phyloP scores from a whole-genome alignment of 2,329 filamentous ascomycete species.

The Lasiodiplodia hormozganensis region DNA sequence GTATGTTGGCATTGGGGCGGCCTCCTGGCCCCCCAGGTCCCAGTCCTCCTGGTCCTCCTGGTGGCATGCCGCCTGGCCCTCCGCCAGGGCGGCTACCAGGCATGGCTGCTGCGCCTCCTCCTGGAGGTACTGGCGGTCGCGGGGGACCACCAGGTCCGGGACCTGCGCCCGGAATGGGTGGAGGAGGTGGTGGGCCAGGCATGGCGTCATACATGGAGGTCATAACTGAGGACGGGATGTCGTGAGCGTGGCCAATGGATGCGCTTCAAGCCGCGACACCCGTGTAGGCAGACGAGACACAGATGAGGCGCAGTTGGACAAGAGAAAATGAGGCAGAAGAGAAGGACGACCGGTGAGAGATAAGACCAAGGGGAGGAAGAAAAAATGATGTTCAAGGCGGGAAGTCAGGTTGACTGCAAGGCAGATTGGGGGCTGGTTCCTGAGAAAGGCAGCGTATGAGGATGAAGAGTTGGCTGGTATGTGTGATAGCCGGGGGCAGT shows the following conservation, averaged over 20 bases:
- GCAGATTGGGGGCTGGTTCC: not conserved
- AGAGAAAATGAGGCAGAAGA: not conserved
- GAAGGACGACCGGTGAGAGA: not conserved
- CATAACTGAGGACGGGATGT: not conserved
- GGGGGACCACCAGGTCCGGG: not conserved
- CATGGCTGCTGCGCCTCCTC: not conserved
- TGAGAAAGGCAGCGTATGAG: not conserved
- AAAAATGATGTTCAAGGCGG: not conserved
- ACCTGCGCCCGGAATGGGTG: not conserved
- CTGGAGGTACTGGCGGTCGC: not conserved
- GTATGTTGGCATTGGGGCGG: slow-evolving; percentile 6
- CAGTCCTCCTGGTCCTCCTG: not conserved
- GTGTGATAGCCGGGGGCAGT: not conserved
- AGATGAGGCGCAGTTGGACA: not conserved
- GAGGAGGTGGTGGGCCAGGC: not conserved
- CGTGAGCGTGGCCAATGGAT: not conserved
- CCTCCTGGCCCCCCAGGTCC: not conserved
- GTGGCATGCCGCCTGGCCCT: not conserved
- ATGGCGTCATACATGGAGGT: too few species aligned
- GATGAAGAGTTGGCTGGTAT: not conserved
- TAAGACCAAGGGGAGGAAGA: not conserved
- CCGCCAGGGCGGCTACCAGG: not conserved
- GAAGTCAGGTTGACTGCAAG: not conserved
- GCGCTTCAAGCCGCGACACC: not conserved
- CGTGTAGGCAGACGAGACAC: not conserved